These are phyloP conservation scores for Aspergillus costaricaensis DNA, from an alignment of 2,329 filamentous ascomycete species.

Conservation along the genomic window DNA sequence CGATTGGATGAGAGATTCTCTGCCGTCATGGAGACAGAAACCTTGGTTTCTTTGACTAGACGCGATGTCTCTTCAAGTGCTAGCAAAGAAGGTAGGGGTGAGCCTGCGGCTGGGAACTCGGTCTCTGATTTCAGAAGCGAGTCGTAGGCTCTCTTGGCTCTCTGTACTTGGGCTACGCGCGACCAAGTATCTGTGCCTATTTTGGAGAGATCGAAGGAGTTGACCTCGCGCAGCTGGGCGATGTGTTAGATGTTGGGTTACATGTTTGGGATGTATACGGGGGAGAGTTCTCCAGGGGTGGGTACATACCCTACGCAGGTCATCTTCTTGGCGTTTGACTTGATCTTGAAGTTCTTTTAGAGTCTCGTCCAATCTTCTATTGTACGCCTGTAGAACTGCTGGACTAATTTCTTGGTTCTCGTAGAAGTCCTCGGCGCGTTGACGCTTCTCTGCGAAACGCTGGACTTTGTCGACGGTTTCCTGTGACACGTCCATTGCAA, in stretches of 20 bases:
- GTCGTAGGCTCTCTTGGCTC: constrained; percentile 66
- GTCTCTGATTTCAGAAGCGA: constrained; percentile 63
- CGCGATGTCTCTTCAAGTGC: constrained; percentile 68
- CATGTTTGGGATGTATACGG: background rate
- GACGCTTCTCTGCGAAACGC: constrained; percentile 37
- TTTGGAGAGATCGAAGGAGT: constrained; percentile 33
- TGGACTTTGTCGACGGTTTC: constrained; percentile 37
- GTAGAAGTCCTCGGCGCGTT: constrained; percentile 37
- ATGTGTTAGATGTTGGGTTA: constrained; percentile 17
- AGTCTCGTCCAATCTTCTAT: constrained; percentile 61
- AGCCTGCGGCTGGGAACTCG: constrained; percentile 66
- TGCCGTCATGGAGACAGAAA: constrained; percentile 54
- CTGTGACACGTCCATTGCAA: constrained; percentile 35
- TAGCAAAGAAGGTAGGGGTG: constrained; percentile 69
- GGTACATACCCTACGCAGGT: constrained; percentile 47
- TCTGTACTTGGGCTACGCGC: constrained; percentile 50
- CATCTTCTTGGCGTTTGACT: constrained; percentile 50
- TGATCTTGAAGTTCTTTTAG: constrained; percentile 65
- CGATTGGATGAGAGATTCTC: constrained; percentile 43
- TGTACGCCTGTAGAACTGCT: constrained; percentile 36
- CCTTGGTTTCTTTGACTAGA: constrained; percentile 65
- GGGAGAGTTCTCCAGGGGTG: background rate
- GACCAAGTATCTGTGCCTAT: constrained; percentile 30
- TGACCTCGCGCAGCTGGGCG: constrained; percentile 36
- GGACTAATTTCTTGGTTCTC: constrained; percentile 29